Evolutionary conservation across 441 rosid genomes (phyloP), one percentile per base, ranked within the genome.

Genomic region (Capsella rubella): DNA sequence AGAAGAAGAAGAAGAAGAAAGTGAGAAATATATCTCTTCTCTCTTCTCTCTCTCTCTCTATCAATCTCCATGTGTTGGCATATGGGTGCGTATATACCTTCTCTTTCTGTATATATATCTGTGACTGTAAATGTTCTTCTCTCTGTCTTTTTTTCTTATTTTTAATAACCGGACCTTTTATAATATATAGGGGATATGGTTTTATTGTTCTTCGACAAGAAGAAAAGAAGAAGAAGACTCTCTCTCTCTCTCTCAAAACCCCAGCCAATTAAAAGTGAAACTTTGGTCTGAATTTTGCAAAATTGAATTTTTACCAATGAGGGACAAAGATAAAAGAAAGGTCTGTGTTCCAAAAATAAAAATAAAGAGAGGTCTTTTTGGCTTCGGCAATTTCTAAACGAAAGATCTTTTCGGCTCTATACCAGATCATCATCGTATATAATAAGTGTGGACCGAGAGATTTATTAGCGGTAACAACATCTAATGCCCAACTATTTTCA

Each of bases 61-160:
- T 64, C 42, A 65, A 50, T 73, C 46, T 73, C 70, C 58, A 71
- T 75, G 75, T 78, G 74, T 55, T 78, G 53, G 77, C 74, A 78
- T 78, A 78, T 78, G 80, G 63, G 54, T 67, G 54, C 68, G 72
- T 78, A 42, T 56, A 72, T 65, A 67, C 77, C 76, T 66, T 74
- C 67, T 73, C 49, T 77, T 64, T 72, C 64, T 72, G 54, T 61
- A 35, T 78, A 28, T 78, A 11, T 78, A 52, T 47, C 65, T 61
- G 73, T 73, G 25, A 21, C 25, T 21, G 25, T 21, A 21, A 78
- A 56, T 78, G 75, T 67, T 72, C 78, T 73, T 62, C 25, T 61
- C 14, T 64, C 27, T 29, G 1, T 56, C 37, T 53, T 34, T 63
- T 29, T 14, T 52, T 10, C 18, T 52, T 27, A 42, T 52, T 10